Conservation (phyloP, 495 filamentous ascomycete genomes). For the Penicillium paxilli region DNA sequence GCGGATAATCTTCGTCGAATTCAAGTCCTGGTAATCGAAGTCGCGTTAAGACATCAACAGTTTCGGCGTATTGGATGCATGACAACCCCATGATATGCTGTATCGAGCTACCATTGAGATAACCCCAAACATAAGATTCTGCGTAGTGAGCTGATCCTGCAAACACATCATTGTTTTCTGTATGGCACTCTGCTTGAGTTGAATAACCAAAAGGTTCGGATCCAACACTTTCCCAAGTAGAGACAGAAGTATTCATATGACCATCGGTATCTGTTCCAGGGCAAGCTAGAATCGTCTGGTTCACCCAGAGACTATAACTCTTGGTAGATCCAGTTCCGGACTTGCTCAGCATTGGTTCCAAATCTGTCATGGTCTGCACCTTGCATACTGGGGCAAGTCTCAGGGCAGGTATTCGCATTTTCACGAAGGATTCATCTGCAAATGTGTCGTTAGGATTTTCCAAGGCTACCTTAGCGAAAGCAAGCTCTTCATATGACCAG, state of each 20-base stretch:
- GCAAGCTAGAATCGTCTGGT: neutral
- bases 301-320: neutral
- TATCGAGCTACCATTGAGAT: neutral
- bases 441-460: neutral
- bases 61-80: constrained; percentile 11
- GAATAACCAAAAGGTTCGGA: constrained; percentile 7
- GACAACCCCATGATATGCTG: neutral
- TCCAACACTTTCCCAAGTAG: neutral
- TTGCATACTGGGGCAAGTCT: neutral
- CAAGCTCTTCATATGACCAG: constrained; percentile 16
- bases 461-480: constrained; percentile 8
- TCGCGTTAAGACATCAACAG: neutral
- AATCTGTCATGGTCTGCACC: neutral
- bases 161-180: neutral
- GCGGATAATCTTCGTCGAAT: constrained; percentile 2
- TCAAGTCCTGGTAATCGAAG: constrained; percentile 7
- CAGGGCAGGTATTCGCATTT: constrained; percentile 5
- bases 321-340: neutral
- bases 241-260: neutral
- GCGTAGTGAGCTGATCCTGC: neutral
- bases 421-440: constrained; percentile 1
- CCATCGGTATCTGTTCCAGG: constrained; percentile 2
- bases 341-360: neutral
- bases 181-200: neutral
- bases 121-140: constrained; percentile 5